Evolutionary conservation across 1,284 basidiomycete genomes (phyloP), one percentile per base, ranked within the genome.

Genomic region (Cystobasidium pallidum): DNA sequence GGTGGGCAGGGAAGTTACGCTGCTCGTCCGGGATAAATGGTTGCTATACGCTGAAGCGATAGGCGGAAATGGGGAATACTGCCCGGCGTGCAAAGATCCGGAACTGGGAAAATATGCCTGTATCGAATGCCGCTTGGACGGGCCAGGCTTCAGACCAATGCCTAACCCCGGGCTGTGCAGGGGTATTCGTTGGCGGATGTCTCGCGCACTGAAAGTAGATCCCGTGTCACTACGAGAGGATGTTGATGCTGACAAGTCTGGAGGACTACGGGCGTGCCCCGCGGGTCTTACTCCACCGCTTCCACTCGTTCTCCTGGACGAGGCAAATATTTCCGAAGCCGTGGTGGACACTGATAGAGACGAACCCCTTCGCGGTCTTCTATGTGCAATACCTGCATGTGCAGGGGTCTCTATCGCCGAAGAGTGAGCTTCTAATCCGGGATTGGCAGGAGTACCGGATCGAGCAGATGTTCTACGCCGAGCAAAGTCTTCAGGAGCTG

Each of bases 271-370:
- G 21, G 58, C 32, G 19, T 36, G 39, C 15, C 15, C 52, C 10
- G 41, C 58, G 34, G 43, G 58, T 8, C n/a, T 43, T 15, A 39
- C 24, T 15, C 58, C 34, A 32, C 58, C 32, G 3, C 58, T 65
- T 52, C n/a, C 30, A 24, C 13, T 30, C 13, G 43, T 21, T 19
- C 41, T 30, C 32, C 24, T 65, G n/a, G 62, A 65, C n/a, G 28
- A 32, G 11, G 62, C 49, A 13, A 65, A 24, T 17, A 65, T 8
- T n/a, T 65, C 62, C 2, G 62, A 65, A 19, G 62, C 67, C 8
- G 43, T 55, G 24, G 67, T 59, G 4, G 67, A 61, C 19, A 58
- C 61, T 8, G 67, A 52, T 15, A 70, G n/a, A 1, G 67, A 70
- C 10, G 49, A 55, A 1, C 43, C 43, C 13, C 67, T 57, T 39